A percentile compares a stretch with the other conserved stretches of the same genome.
Evolutionary conservation across 768 basidiomycete species (phyloP).

Genomic region (Suillus ampliporus): DNA sequence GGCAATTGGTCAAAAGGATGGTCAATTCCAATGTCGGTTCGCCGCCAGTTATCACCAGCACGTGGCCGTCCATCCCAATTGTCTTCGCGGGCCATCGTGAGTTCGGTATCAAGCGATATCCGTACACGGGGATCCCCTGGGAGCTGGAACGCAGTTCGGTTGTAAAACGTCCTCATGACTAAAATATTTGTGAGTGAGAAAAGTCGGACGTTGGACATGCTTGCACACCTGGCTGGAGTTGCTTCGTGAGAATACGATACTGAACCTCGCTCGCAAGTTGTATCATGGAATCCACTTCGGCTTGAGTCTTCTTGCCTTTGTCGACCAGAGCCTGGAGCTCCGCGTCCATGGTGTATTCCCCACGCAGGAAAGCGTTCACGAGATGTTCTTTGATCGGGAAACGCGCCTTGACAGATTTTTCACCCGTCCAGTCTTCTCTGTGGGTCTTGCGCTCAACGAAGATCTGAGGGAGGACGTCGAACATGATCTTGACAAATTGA

Average conservation of each 20-base stretch:
- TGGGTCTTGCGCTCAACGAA: constrained; percentile 92
- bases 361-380: constrained; percentile 88
- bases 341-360: constrained; percentile 91
- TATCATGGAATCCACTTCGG: constrained; percentile 92
- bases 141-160: constrained; percentile 98
- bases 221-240: constrained; percentile 77
- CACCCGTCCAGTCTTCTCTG: constrained; percentile 99
- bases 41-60: constrained; percentile 90
- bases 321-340: constrained; percentile 87
- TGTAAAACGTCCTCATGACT: constrained; percentile 99
- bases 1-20: constrained; percentile 82
- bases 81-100: constrained; percentile 94
- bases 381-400: constrained; percentile 95
- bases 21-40: constrained; percentile 93
- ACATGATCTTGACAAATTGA: neutral
- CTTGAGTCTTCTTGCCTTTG: constrained; percentile 91
- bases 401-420: constrained; percentile 97
- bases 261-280: constrained; percentile 98
- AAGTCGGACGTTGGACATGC: neutral
- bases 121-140: constrained; percentile 99
- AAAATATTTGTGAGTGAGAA: constrained; percentile 10
- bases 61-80: constrained; percentile 88
- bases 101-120: constrained; percentile 96
- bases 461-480: constrained; percentile 51
- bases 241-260: constrained; percentile 83